Evolutionary conservation across 2,329 filamentous ascomycete genomes (phyloP), one percentile per base, ranked within the genome.

Genomic region (Fusarium anthophilum): DNA sequence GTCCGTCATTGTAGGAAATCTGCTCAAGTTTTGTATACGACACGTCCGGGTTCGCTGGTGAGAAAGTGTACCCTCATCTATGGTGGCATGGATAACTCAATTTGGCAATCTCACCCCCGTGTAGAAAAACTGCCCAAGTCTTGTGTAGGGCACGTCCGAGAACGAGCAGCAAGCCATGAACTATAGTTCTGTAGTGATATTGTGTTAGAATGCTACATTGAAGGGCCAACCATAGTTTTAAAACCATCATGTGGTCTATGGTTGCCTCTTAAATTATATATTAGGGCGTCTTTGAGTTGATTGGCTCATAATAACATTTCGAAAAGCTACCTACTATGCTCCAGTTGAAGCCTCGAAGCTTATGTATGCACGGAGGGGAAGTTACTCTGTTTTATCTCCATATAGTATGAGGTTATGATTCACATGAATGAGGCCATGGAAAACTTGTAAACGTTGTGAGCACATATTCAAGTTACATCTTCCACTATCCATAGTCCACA

Each of bases 161-260:
- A 5, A 37, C 3, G 8, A 18, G 17, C 14, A 15, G 32, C 32
- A 35, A 17, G 35, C 35, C 35, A 37, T 37, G 1, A 18, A 37
- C 17, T 17, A 2, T 18, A 1, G 1, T 18, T 37, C 1, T 14
- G 8, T 12, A 18, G 15, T 12, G 15, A n/a, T 5, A 15, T 32
- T 32, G 11, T n/a, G 3, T 50, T 15, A n/a, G 5, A 32, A 51
- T 51, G 11, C 30, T 18, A 2, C 5, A 14, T 10, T 35, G 12
- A 11, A 35, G 17, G 17, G 30, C 12, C 12, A 24, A 51, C 20
- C 17, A 3, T 15, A 6, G 30, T 35, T 35, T 14, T 3, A 18
- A 30, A 30, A 30, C 3, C 28, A 28, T 28, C 28, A 28, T 8
- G 2, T 24, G 8, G n/a, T 35, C 9, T 11, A 51, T 13, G 6